These are phyloP conservation scores for Lactarius psammicola DNA, from an alignment of 768 basidiomycete genomes.

Conservation along the genomic window DNA sequence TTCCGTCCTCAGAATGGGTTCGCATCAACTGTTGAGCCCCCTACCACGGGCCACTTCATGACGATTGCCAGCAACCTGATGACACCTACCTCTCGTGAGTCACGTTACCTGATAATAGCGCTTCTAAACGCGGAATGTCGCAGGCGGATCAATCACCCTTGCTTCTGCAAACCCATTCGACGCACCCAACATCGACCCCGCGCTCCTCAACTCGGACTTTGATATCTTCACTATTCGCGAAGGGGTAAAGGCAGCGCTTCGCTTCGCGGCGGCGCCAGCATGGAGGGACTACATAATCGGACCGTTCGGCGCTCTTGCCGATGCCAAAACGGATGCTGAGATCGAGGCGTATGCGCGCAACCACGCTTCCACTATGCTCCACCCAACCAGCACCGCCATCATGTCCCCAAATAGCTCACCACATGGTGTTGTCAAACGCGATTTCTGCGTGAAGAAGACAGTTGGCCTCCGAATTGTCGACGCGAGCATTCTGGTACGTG, in stretches of 20 bases:
- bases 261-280: constrained; percentile 5
- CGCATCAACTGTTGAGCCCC: constrained; percentile 10
- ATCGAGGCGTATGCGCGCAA: constrained; percentile 28
- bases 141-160: constrained; percentile 32
- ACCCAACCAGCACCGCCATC: no score
- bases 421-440: constrained; percentile 44
- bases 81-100: constrained; percentile 28
- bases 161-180: constrained; percentile 32
- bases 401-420: constrained; percentile 40
- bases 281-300: constrained; percentile 11
- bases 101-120: no score
- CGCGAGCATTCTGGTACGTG: constrained; percentile 27
- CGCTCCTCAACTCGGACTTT: constrained; percentile 11
- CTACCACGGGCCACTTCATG: constrained; percentile 29
- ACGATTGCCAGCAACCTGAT: constrained; percentile 25
- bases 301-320: neutral
- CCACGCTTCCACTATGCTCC: constrained; percentile 29
- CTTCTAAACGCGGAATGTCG: no score
- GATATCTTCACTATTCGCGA: constrained; percentile 15
- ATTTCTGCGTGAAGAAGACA: constrained; percentile 46
- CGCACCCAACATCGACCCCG: constrained; percentile 33
- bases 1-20: constrained; percentile 10
- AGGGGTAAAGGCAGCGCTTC: constrained; percentile 5
- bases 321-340: constrained; percentile 23
- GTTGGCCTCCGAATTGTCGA: no score